phyloP scores from a whole-genome alignment of 805 yeast genomes.

The Candida germanica region DNA sequence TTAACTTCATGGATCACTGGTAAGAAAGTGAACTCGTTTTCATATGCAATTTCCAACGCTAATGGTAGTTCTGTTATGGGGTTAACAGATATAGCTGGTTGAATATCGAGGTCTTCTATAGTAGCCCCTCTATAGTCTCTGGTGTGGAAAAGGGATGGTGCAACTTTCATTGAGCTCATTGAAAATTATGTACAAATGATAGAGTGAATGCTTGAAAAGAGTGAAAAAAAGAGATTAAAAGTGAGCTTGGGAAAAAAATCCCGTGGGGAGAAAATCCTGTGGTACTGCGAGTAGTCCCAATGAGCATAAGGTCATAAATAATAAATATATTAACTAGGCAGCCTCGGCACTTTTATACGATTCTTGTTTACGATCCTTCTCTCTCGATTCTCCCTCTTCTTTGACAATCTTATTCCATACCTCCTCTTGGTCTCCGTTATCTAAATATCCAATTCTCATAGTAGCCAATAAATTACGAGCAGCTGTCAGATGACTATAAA shows the following conservation, averaged over 20 bases:
- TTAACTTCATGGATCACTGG: conserved; percentile 51
- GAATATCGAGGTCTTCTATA: conserved; percentile 56
- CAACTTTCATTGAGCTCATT: conserved; percentile 9
- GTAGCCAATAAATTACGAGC: conserved; percentile 89
- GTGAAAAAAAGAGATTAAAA: too few species aligned
- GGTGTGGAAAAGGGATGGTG: conserved; percentile 23
- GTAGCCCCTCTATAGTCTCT: conserved; percentile 50
- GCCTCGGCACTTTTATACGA: conserved; percentile 34
- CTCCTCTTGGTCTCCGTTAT: conserved; percentile 77
- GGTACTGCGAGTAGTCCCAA: too few species aligned
- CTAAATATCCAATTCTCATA: conserved; percentile 85
- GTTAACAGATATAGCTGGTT: conserved; percentile 53
- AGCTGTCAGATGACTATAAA: conserved; percentile 88
- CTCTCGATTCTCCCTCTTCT: conserved; percentile 53
- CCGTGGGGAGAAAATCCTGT: too few species aligned
- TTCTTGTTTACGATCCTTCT: conserved; percentile 17
- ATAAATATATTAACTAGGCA: conserved; percentile 18
- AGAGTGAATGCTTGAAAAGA: too few species aligned
- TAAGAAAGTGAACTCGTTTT: conserved; percentile 50
- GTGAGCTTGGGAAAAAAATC: too few species aligned
- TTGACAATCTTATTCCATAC: conserved; percentile 75
- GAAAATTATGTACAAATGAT: too few species aligned
- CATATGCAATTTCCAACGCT: conserved; percentile 55
- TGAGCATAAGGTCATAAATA: not conserved
- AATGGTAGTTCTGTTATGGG: conserved; percentile 46